These are phyloP conservation scores for Vanrija pseudolonga DNA, from an alignment of 1,284 basidiomycete genomes.

Conservation along the genomic window DNA sequence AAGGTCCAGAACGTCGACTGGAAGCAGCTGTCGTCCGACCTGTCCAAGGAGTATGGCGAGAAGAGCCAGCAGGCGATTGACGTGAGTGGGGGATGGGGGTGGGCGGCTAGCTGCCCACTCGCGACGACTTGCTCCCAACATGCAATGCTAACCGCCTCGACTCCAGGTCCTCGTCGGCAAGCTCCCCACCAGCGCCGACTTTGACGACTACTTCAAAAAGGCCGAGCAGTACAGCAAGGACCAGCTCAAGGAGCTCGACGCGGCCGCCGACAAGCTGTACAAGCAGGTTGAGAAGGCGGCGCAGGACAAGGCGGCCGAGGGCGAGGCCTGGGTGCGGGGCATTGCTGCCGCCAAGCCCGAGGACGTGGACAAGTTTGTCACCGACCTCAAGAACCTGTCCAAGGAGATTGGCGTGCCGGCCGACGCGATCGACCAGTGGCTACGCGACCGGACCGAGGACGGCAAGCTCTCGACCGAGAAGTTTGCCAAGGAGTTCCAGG, in stretches of 20 bases:
- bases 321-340: conserved; percentile 34
- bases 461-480: conserved; percentile 38
- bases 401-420: conserved; percentile 46
- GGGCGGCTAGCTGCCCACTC: background rate
- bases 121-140: background rate
- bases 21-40: conserved; percentile 35
- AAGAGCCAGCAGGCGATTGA: conserved; percentile 36
- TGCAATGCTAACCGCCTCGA: too few species aligned
- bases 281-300: conserved; percentile 39
- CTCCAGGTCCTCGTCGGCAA: conserved; percentile 37
- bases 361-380: conserved; percentile 43
- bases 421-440: conserved; percentile 38
- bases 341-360: conserved; percentile 39
- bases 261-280: conserved; percentile 40
- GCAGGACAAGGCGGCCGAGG: conserved; percentile 38
- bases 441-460: conserved; percentile 37
- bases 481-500: conserved; percentile 35
- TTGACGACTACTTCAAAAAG: conserved; percentile 36
- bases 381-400: conserved; percentile 42
- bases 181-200: conserved; percentile 36
- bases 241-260: conserved; percentile 40
- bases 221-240: conserved; percentile 41
- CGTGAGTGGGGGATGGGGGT: conserved; percentile 19
- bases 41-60: conserved; percentile 40
- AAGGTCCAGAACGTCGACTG: conserved; percentile 44